phyloP scores from a whole-genome alignment of 2,329 filamentous ascomycete genomes.

The Didymella sp. region DNA sequence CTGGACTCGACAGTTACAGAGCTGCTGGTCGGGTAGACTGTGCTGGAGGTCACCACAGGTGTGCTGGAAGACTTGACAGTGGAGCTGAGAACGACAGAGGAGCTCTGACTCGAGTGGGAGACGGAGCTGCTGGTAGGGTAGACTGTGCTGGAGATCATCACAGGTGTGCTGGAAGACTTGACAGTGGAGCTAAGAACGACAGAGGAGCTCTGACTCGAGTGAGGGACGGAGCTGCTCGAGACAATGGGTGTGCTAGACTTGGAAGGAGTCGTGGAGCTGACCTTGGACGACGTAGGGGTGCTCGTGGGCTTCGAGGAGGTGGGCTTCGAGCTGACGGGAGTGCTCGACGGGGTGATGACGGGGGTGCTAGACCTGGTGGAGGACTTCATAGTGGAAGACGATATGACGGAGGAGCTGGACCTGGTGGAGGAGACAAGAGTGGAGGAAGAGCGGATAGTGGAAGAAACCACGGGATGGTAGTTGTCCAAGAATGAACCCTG shows the following conservation, averaged over 20 bases:
- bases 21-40: slow-evolving; percentile 7
- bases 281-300: slow-evolving; percentile 8
- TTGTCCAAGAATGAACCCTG: slow-evolving; percentile 29
- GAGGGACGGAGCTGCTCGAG: slow-evolving; percentile 1
- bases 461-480: slow-evolving; percentile 27
- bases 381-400: too few relatives aligned
- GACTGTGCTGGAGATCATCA: slow-evolving; percentile 1
- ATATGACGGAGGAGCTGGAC: background rate
- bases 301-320: background rate
- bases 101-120: too few relatives aligned
- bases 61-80: slow-evolving; percentile 13
- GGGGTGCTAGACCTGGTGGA: background rate
- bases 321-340: slow-evolving; percentile 3
- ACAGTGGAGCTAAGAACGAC: slow-evolving; percentile 7
- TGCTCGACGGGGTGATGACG: slow-evolving; percentile 4
- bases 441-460: slow-evolving; percentile 13
- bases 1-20: slow-evolving; percentile 10
- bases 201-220: slow-evolving; percentile 11
- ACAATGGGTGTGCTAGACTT: background rate
- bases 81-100: too few relatives aligned
- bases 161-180: slow-evolving; percentile 12
- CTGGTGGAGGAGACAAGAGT: slow-evolving; percentile 10
- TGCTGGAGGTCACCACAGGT: background rate
- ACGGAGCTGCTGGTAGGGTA: slow-evolving; percentile 6
- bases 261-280: slow-evolving; percentile 1